Conservation (phyloP, 2,329 filamentous ascomycete genomes). For the Cladosporium colombiae region DNA sequence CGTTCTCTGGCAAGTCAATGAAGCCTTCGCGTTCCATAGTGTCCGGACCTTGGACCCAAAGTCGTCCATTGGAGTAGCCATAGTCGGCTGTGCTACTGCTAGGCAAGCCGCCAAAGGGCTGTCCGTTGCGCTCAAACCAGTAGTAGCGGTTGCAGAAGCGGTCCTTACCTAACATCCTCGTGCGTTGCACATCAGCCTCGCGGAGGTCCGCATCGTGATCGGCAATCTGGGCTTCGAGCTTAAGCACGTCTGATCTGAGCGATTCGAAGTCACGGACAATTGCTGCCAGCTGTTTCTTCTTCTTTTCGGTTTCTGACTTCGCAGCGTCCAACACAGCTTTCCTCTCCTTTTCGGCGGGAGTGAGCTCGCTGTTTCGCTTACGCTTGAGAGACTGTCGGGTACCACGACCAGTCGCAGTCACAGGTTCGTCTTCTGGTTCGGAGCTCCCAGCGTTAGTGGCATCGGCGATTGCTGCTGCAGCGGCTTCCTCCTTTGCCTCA, state of each 20-base stretch:
- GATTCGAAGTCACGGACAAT: slow-evolving; percentile 86
- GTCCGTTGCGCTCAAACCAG: slow-evolving; percentile 98
- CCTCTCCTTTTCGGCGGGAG: slow-evolving; percentile 62
- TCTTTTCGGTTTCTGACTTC: slow-evolving; percentile 56
- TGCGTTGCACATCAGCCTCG: slow-evolving; percentile 90
- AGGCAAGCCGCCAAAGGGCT: slow-evolving; percentile 89
- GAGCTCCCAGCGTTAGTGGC: slow-evolving; percentile 59
- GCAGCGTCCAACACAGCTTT: slow-evolving; percentile 46
- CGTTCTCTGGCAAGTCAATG: slow-evolving; percentile 72
- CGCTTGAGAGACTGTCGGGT: slow-evolving; percentile 41
- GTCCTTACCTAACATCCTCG: slow-evolving; percentile 86
- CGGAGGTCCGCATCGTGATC: slow-evolving; percentile 88
- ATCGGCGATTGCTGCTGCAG: slow-evolving; percentile 47
- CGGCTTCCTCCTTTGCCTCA: slow-evolving; percentile 40
- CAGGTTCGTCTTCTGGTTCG: slow-evolving; percentile 69
- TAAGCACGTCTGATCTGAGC: slow-evolving; percentile 75
- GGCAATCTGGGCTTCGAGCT: slow-evolving; percentile 82
- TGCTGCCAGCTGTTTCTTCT: slow-evolving; percentile 86
- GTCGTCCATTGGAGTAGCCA: slow-evolving; percentile 86
- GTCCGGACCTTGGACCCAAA: slow-evolving; percentile 96
- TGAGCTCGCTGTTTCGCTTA: slow-evolving; percentile 57
- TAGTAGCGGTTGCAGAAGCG: slow-evolving; percentile 98
- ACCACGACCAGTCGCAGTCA: background rate
- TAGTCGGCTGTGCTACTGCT: slow-evolving; percentile 84
- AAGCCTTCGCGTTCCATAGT: slow-evolving; percentile 83